A percentile compares a stretch with the other conserved stretches of the same genome.
Evolutionary conservation across 2,329 filamentous ascomycete genomes (phyloP).

Genomic region (Zalaria obscura): DNA sequence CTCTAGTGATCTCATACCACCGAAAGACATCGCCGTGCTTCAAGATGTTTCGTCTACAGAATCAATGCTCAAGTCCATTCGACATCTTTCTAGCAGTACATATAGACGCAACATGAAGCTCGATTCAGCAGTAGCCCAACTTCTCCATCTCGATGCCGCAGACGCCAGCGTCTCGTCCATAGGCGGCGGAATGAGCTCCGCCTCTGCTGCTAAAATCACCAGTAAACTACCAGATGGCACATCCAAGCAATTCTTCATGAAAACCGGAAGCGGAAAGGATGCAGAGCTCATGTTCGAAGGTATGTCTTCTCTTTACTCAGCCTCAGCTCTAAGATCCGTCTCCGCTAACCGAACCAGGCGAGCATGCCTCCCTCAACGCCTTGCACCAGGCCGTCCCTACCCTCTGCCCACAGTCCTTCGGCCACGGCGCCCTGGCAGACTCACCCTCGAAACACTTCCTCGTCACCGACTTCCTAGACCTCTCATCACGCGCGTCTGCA

Average conservation of each 20-base stretch:
- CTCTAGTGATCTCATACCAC: too few relatives aligned
- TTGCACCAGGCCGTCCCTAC: conserved; percentile 58
- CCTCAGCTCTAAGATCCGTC: too few relatives aligned
- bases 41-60: too few relatives aligned
- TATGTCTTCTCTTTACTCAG: conserved; percentile 2
- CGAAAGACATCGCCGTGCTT: too few relatives aligned
- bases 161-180: conserved; percentile 43
- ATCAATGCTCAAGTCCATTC: too few relatives aligned
- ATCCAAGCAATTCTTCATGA: conserved; percentile 53
- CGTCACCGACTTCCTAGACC: conserved; percentile 68
- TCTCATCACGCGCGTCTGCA: conserved; percentile 26
- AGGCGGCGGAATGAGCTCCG: conserved; percentile 48
- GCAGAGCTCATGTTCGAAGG: conserved; percentile 56
- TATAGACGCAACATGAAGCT: conserved; percentile 29
- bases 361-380: conserved; percentile 72
- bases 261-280: conserved; percentile 47
- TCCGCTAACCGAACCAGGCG: conserved; percentile 36
- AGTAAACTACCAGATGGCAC: conserved; percentile 32
- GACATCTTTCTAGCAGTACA: too few relatives aligned
- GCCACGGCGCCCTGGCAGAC: conserved; percentile 47
- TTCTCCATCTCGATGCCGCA: conserved; percentile 43
- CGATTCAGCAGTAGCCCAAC: conserved; percentile 47
- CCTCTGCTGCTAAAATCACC: conserved; percentile 50
- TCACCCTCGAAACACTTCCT: conserved; percentile 37
- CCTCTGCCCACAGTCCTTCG: conserved; percentile 63